Evolutionary conservation across 805 yeast genomes (phyloP).

Genomic region (Cyberlindnera mycetangii): DNA sequence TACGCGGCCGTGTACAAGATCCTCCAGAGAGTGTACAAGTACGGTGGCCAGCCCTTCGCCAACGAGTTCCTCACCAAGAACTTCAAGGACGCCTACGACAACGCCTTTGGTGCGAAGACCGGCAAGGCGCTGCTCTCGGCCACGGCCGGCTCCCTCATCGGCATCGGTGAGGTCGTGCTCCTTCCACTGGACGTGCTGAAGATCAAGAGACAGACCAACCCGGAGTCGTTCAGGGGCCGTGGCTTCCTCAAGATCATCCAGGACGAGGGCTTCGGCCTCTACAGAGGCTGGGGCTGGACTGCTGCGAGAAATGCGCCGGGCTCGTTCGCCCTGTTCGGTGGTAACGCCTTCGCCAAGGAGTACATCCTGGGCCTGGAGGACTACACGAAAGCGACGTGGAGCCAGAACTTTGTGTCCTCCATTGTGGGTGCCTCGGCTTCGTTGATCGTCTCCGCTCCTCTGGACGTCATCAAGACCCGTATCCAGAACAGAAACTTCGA

Average conservation of each 20-base stretch:
- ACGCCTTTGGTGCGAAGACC: constrained; percentile 83
- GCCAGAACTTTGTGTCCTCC: constrained; percentile 91
- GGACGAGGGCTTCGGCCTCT: constrained; percentile 92
- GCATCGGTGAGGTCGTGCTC: constrained; percentile 95
- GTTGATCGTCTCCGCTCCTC: constrained; percentile 93
- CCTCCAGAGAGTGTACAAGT: constrained; percentile 95
- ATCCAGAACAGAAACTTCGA: constrained; percentile 96
- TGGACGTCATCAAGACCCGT: constrained; percentile 97
- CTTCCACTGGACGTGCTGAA: constrained; percentile 95
- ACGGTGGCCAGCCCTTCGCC: constrained; percentile 99
- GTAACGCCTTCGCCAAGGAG: constrained; percentile 98
- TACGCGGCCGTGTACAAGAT: constrained; percentile 97
- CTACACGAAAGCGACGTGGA: constrained; percentile 90
- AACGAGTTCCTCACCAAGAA: constrained; percentile 84
- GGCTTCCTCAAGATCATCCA: constrained; percentile 81
- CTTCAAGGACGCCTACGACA: constrained; percentile 68
- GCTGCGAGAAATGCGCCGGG: constrained; percentile 99
- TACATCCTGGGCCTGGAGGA: constrained; percentile 83
- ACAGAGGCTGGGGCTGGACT: constrained; percentile 99
- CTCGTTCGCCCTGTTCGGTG: constrained; percentile 95
- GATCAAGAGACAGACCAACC: constrained; percentile 98
- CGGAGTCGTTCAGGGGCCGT: constrained; percentile 99
- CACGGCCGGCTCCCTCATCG: constrained; percentile 94
- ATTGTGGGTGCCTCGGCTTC: constrained; percentile 97
- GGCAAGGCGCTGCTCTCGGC: constrained; percentile 98